Evolutionary conservation across 768 basidiomycete species (phyloP).

Genomic region (Lactarius hengduanensis): DNA sequence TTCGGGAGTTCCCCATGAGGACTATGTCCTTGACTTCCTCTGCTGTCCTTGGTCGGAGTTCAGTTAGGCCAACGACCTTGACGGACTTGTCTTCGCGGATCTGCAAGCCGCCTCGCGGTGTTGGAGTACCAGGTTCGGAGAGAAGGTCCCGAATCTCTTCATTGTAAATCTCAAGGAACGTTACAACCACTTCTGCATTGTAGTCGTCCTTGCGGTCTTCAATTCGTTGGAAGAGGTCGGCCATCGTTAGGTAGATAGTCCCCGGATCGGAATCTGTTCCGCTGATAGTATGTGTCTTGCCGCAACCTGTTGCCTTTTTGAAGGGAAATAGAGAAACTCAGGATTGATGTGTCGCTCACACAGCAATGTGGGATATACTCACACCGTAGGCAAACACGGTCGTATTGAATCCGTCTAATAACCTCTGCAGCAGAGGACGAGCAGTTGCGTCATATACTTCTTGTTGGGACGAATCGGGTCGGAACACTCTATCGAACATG

Average conservation of each 20-base stretch:
- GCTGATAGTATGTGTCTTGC: conserved; percentile 99
- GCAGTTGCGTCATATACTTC: conserved; percentile 88
- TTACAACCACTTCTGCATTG: conserved; percentile 85
- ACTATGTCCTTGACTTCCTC: conserved; percentile 96
- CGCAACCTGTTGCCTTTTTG: conserved; percentile 97
- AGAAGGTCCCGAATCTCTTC: conserved; percentile 97
- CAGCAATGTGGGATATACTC: conserved; percentile 37
- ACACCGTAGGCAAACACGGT: conserved; percentile 99
- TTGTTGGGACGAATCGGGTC: conserved; percentile 74
- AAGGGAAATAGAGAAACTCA: neutral
- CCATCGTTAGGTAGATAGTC: conserved; percentile 95
- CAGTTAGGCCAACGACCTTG: conserved; percentile 82
- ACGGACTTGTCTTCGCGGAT: conserved; percentile 95
- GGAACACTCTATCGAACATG: conserved; percentile 94
- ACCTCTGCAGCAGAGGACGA: conserved; percentile 76
- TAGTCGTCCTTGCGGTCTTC: conserved; percentile 83
- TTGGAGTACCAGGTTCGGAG: conserved; percentile 59
- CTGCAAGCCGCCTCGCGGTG: conserved; percentile 81
- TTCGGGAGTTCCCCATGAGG: conserved; percentile 78
- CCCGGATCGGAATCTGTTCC: conserved; percentile 87
- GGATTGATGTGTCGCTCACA: neutral
- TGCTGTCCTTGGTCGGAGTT: conserved; percentile 76
- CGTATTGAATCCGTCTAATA: conserved; percentile 94
- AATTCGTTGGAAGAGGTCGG: conserved; percentile 92
- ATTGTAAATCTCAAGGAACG: conserved; percentile 98